Conservation (phyloP, 2,329 filamentous ascomycete species). For the Epichloe elymi region DNA sequence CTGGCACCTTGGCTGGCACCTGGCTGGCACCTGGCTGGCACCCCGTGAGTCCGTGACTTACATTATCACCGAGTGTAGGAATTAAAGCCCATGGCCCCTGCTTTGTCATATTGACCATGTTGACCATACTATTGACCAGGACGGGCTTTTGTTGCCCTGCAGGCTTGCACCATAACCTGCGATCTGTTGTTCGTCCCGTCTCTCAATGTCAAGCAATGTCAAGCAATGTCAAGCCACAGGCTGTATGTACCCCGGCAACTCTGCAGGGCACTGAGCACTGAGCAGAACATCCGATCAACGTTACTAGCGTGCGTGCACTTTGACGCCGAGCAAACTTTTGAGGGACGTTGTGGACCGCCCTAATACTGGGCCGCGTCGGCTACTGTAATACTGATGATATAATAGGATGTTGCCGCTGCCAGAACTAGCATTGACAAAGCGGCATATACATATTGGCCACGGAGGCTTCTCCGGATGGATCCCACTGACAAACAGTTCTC, state of each 20-base stretch:
- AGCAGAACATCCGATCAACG: neutral
- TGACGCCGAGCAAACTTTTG: neutral
- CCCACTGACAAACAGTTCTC: neutral
- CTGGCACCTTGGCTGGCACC: neutral
- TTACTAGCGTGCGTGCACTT: neutral
- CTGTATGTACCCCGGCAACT: neutral
- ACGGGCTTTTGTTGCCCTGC: neutral
- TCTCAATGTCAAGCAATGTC: neutral
- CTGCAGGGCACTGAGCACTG: neutral
- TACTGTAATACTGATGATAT: neutral
- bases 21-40: neutral
- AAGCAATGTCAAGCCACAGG: neutral
- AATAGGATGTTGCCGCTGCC: no score
- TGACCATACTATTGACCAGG: neutral
- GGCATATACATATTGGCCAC: neutral
- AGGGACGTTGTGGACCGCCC: neutral
- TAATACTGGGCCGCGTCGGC: neutral
- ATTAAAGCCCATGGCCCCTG: neutral
- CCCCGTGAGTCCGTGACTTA: neutral
- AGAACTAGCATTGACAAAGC: no score
- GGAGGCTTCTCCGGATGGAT: neutral
- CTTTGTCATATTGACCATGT: neutral
- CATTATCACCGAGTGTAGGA: conserved; percentile 2
- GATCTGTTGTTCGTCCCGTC: neutral
- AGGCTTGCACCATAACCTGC: neutral